A percentile compares a stretch with the other conserved stretches of the same genome.
These are phyloP conservation scores for Botryotinia globosa DNA, from an alignment of 2,329 filamentous ascomycete species.

Conservation along the genomic window DNA sequence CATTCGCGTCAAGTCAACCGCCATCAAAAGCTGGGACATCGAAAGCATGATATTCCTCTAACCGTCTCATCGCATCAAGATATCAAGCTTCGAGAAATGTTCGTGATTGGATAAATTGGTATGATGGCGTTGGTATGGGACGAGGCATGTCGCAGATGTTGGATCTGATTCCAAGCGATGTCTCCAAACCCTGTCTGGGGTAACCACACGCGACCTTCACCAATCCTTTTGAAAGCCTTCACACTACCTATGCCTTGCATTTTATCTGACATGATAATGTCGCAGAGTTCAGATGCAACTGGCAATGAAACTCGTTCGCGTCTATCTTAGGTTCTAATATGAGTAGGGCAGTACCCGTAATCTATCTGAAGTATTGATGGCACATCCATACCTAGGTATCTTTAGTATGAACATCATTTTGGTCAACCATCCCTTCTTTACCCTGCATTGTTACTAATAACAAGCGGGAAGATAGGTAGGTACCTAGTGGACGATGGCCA, in stretches of 20 bases:
- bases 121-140: conserved; percentile 6
- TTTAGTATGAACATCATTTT: background rate
- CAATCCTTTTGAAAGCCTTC: no score
- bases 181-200: conserved; percentile 15
- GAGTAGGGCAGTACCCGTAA: background rate
- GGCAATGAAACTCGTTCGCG: background rate
- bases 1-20: background rate
- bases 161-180: conserved; percentile 16
- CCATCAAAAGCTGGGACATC: background rate
- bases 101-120: background rate
- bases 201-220: background rate
- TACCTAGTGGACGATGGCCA: background rate
- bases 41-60: background rate
- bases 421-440: background rate
- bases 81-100: background rate
- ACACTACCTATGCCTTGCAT: background rate
- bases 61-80: background rate
- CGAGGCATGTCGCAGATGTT: conserved; percentile 12
- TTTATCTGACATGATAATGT: background rate
- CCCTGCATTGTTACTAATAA: background rate
- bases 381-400: background rate
- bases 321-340: background rate
- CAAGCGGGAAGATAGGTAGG: no score
- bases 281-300: background rate
- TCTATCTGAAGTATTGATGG: background rate